Evolutionary conservation across 306 rosid genomes (phyloP).

Genomic region (Cicer arietinum): DNA sequence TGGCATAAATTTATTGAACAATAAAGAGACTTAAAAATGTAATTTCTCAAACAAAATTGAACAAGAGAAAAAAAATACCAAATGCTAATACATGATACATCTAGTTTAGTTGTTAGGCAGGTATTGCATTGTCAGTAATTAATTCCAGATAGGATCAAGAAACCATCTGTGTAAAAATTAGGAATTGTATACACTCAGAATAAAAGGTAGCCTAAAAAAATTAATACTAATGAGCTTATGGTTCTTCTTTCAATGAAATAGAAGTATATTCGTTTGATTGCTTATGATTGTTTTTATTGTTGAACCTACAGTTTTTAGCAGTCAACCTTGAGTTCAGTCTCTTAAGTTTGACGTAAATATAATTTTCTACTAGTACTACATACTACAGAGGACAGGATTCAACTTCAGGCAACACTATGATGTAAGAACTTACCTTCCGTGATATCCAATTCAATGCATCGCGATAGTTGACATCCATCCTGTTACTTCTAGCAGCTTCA

Average conservation of each 20-base stretch:
- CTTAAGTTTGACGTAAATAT: background rate
- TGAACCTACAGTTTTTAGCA: background rate
- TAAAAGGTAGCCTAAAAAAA: background rate
- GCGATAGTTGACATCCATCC: constrained; percentile 87
- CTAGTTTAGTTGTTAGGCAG: background rate
- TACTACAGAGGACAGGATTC: background rate
- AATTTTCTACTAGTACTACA: background rate
- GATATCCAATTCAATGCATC: constrained; percentile 95
- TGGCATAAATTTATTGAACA: background rate
- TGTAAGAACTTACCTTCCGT: constrained; percentile 70
- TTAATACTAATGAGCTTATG: background rate
- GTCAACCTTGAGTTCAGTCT: constrained; percentile 24
- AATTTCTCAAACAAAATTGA: background rate
- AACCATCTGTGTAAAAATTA: background rate
- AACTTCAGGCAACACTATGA: background rate
- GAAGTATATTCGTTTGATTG: background rate
- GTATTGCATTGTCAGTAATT: background rate
- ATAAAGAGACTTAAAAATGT: background rate
- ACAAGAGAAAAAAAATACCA: background rate
- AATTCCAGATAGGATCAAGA: background rate
- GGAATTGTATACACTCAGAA: background rate
- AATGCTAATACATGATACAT: background rate
- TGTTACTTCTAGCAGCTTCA: constrained; percentile 79
- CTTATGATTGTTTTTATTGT: constrained; percentile 14
- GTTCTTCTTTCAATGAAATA: constrained; percentile 2